phyloP scores from a whole-genome alignment of 495 filamentous ascomycete genomes.

The Daldinia childiae region DNA sequence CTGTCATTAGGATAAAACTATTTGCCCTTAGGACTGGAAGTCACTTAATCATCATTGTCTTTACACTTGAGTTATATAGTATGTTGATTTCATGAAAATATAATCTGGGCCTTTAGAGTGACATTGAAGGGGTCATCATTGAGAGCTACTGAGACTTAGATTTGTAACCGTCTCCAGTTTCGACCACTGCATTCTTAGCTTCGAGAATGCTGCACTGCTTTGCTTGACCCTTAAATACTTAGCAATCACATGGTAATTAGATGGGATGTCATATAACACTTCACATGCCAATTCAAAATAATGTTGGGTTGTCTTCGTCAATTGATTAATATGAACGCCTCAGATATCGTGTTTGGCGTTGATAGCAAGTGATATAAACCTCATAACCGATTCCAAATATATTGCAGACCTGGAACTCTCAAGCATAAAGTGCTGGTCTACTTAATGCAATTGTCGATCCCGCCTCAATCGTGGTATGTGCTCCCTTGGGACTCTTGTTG shows the following conservation, averaged over 20 bases:
- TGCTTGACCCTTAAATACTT: neutral
- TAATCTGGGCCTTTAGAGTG: constrained; percentile 5
- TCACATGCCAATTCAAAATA: neutral
- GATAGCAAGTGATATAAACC: neutral
- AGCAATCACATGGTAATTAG: neutral
- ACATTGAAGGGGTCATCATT: constrained; percentile 24
- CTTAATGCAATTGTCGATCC: constrained; percentile 1
- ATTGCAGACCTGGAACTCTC: neutral
- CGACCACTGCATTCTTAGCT: neutral
- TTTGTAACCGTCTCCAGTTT: neutral
- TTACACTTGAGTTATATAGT: constrained; percentile 9
- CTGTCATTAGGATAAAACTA: too few relatives aligned
- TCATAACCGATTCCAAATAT: neutral
- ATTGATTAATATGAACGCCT: neutral
- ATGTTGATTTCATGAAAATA: constrained; percentile 15
- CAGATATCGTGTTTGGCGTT: neutral
- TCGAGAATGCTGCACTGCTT: neutral
- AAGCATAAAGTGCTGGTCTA: neutral
- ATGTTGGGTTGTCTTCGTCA: neutral
- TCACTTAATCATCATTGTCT: neutral
- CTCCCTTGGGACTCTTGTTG: constrained; percentile 7
- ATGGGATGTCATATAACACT: neutral
- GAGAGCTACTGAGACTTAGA: constrained; percentile 1
- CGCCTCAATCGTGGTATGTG: neutral
- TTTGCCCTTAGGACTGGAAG: neutral